Evolutionary conservation across 225 moss, liverwort and hornwort species (phyloP), one percentile per base, ranked within the genome.

Genomic region (Sphagnum tenellum): DNA sequence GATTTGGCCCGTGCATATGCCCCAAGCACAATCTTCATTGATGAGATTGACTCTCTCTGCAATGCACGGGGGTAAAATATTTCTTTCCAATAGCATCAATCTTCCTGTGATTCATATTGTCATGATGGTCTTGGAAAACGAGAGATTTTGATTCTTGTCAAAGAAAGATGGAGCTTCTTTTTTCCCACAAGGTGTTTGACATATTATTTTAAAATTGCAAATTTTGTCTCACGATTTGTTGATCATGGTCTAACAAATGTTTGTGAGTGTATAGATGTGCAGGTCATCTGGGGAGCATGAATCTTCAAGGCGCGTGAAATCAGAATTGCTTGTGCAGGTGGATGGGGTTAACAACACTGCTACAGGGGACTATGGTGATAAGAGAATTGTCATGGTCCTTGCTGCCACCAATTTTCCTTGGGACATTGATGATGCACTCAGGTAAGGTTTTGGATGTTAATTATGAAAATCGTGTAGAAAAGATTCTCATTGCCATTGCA

Each of bases 21-120:
- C n/a, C 86, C 86, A 6, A 82, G 82, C 71, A 86, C 86, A 52
- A 86, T 86, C 53, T 86, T 86, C 63, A 82, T 86, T 58, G 86
- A 86, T 66, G 86, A 86, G 69, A 86, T 86, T 65, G 86, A 86
- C 57, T 86, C 86, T 45, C 79, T 86, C 12, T 86, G 86, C 50
- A 86, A 79, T 64, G 72, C 82, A 47, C 82, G 86, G 47, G 86
- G 86, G 79, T 85, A 78, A 44, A 75, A 8, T 52, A 45, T 64
- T 49, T 48, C 47, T 3, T 60, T 61, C 45, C 45, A 7, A 1
- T 10, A 53, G 29, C 29, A 29, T 29, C 29, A 29, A 29, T 29
- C 52, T 63, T 52, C 29, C 29, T 1, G 1, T 9, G 44, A 29
- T 29, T 29, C 29, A 29, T 29, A 29, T 29, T 29, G 29, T 29